phyloP scores from a whole-genome alignment of 2,329 filamentous ascomycete species.

The Magnaporthales sp. region DNA sequence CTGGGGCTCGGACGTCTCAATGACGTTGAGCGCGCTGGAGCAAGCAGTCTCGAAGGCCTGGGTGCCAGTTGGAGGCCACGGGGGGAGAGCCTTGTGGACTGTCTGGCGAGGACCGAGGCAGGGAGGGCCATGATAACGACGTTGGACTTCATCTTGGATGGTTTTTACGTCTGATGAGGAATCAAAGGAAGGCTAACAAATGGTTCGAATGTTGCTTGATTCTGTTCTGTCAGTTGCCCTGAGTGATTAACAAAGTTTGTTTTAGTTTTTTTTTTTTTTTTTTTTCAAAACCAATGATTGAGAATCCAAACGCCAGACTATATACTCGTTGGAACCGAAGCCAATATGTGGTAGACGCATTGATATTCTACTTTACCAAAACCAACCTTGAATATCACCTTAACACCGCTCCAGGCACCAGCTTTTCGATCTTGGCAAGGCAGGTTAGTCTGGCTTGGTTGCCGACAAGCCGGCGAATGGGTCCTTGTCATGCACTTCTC shows the following conservation, averaged over 20 bases:
- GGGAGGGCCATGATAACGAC: neutral
- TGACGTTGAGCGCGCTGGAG: neutral
- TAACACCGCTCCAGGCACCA: neutral
- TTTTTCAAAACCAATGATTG: neutral
- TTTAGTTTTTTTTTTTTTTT: too few species aligned
- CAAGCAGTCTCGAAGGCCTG: neutral
- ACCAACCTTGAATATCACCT: too few species aligned
- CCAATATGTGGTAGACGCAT: neutral
- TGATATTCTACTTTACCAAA: neutral
- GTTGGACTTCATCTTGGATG: neutral
- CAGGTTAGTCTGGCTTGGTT: neutral
- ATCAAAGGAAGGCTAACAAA: neutral
- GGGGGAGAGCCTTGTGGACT: neutral
- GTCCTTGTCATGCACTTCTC: neutral
- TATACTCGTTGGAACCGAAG: neutral
- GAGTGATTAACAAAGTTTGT: neutral
- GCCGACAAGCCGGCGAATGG: neutral
- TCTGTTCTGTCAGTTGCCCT: neutral
- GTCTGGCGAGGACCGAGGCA: neutral
- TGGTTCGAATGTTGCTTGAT: neutral
- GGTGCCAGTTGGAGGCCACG: neutral
- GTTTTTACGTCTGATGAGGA: neutral
- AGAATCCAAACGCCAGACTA: neutral
- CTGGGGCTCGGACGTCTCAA: neutral
- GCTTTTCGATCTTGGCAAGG: neutral